These are phyloP conservation scores for Citrullus mucosospermus DNA, from an alignment of 306 rosid species.

Conservation along the genomic window DNA sequence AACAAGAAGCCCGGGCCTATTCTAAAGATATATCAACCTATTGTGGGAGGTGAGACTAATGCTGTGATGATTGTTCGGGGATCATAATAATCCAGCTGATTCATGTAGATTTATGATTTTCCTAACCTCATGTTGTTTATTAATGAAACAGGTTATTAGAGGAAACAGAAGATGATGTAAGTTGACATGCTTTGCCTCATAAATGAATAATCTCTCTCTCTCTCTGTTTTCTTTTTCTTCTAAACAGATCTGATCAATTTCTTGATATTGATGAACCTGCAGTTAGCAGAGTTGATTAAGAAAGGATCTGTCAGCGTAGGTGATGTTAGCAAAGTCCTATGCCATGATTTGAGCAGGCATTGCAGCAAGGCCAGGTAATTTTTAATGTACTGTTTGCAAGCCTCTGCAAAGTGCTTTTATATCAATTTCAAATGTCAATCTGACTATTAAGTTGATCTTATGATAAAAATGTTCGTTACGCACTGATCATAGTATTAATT, in stretches of 20 bases:
- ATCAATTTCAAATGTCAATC: neutral
- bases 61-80: neutral
- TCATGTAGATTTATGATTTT: neutral
- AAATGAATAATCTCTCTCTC: neutral
- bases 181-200: conserved; percentile 10
- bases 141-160: conserved; percentile 61
- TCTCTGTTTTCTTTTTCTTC: neutral
- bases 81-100: neutral
- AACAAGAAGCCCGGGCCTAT: conserved; percentile 80
- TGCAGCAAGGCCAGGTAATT: conserved; percentile 57
- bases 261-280: conserved; percentile 10
- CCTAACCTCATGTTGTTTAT: conserved; percentile 26
- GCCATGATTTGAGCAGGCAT: conserved; percentile 81
- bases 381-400: conserved; percentile 1
- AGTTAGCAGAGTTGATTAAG: conserved; percentile 78
- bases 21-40: conserved; percentile 78
- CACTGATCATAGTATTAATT: neutral
- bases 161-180: conserved; percentile 87
- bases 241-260: neutral
- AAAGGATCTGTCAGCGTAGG: conserved; percentile 66
- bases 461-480: neutral
- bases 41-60: conserved; percentile 63
- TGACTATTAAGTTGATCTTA: neutral
- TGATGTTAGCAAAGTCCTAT: conserved; percentile 73
- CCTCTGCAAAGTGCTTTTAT: neutral